Conservation (phyloP, 208 protist genomes). For the Crithidia acanthocephali region DNA sequence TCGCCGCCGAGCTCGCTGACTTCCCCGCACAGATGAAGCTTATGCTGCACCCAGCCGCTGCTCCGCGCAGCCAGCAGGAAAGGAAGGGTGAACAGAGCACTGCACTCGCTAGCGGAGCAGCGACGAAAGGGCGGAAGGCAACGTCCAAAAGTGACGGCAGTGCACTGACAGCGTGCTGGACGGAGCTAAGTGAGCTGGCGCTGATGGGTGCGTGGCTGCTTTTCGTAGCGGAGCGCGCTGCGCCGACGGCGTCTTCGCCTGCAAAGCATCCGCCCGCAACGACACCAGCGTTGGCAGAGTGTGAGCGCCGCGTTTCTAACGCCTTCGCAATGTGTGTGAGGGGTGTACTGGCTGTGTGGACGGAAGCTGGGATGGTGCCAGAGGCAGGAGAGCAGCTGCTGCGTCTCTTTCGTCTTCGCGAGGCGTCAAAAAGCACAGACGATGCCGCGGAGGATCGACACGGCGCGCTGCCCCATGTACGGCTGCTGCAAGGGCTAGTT, state of each 20-base stretch:
- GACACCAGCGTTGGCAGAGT: not conserved
- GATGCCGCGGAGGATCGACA: not conserved
- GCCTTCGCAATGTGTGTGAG: slow-evolving; percentile 22
- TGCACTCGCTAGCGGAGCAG: not conserved
- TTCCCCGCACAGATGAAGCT: slow-evolving; percentile 10
- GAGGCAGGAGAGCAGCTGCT: slow-evolving; percentile 17
- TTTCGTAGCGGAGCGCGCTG: not conserved
- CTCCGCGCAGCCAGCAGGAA: not conserved
- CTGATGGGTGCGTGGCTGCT: slow-evolving; percentile 28
- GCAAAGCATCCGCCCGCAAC: not conserved
- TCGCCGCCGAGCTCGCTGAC: slow-evolving; percentile 6
- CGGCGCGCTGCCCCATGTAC: not conserved
- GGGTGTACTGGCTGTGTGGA: slow-evolving; percentile 24
- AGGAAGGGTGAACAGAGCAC: not conserved
- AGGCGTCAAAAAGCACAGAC: not conserved
- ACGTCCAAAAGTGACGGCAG: not conserved
- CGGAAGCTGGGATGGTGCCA: slow-evolving; percentile 6
- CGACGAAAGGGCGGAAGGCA: too few relatives aligned
- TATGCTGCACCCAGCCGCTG: not conserved
- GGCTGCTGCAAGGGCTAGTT: slow-evolving; percentile 4
- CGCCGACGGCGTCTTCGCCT: not conserved
- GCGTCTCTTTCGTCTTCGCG: not conserved
- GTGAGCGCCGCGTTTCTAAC: not conserved
- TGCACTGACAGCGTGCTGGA: slow-evolving; percentile 5
- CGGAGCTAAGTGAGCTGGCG: slow-evolving; percentile 20